phyloP scores from a whole-genome alignment of 495 filamentous ascomycete genomes.

The Hypoxylon intermedium region DNA sequence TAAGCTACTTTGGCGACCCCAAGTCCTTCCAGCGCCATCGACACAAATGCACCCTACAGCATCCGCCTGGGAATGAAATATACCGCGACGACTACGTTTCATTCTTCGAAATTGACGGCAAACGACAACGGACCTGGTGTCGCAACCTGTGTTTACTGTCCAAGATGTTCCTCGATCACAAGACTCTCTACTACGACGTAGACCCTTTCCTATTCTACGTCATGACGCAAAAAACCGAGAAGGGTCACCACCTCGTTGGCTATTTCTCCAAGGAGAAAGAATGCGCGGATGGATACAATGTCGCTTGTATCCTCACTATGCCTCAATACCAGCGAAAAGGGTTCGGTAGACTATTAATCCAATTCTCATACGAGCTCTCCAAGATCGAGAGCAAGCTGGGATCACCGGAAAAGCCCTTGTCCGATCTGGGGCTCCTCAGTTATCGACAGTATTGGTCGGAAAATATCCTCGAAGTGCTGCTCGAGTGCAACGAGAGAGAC shows the following conservation, averaged over 20 bases:
- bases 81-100: conserved; percentile 94
- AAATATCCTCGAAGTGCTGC: conserved; percentile 82
- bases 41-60: conserved; percentile 85
- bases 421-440: conserved; percentile 86
- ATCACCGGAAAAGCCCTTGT: conserved; percentile 94
- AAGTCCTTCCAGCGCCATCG: conserved; percentile 85
- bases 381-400: conserved; percentile 94
- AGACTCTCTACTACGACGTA: conserved; percentile 99
- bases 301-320: conserved; percentile 95
- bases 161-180: conserved; percentile 98
- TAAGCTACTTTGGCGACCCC: conserved; percentile 82
- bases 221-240: conserved; percentile 87
- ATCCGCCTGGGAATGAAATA: conserved; percentile 97
- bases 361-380: conserved; percentile 96
- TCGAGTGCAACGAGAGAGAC: conserved; percentile 64
- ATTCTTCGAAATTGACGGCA: conserved; percentile 97
- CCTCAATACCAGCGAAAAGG: conserved; percentile 96
- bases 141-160: conserved; percentile 92
- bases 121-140: conserved; percentile 95
- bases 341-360: conserved; percentile 90
- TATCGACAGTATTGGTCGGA: conserved; percentile 98
- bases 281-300: conserved; percentile 92
- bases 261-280: conserved; percentile 99
- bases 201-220: conserved; percentile 99
- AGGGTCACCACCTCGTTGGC: conserved; percentile 90